Conservation (phyloP, 345 rosid genomes). For the Syzygium jambos region DNA sequence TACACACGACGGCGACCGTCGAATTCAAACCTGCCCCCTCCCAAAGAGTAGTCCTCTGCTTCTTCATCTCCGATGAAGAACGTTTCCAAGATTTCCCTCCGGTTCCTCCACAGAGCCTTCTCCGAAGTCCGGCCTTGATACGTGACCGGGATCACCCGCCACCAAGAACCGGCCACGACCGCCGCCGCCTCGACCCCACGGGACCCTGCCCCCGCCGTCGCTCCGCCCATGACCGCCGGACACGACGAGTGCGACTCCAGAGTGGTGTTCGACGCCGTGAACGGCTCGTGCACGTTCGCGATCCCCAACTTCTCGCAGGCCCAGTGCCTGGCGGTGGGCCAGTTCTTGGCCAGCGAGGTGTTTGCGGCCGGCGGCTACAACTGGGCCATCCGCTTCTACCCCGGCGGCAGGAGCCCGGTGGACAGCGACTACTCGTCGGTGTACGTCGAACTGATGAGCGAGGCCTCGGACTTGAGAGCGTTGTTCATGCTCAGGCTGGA, state of each 20-base stretch:
- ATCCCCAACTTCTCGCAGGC: constrained; percentile 80
- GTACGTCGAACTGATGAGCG: constrained; percentile 83
- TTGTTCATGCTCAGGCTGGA: constrained; percentile 74
- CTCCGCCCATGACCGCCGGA: neutral
- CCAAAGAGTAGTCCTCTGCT: neutral
- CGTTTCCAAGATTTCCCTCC: neutral
- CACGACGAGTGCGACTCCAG: constrained; percentile 20
- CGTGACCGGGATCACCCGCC: neutral
- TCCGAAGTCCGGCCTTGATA: neutral
- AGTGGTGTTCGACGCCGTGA: constrained; percentile 66
- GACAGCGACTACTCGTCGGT: constrained; percentile 72
- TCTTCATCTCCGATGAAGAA: neutral
- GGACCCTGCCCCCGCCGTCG: constrained; percentile 26
- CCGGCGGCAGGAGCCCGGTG: constrained; percentile 84
- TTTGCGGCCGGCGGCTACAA: constrained; percentile 87
- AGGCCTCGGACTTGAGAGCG: constrained; percentile 89
- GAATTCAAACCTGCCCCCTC: neutral
- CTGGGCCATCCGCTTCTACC: constrained; percentile 93
- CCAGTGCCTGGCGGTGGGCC: constrained; percentile 62
- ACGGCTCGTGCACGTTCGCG: constrained; percentile 71
- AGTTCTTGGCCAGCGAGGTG: constrained; percentile 65
- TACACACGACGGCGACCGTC: neutral
- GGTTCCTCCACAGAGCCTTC: neutral
- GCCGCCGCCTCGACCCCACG: constrained; percentile 13
- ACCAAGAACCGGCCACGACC: neutral